Evolutionary conservation across 1,284 basidiomycete species (phyloP).

Genomic region (Sparassis latifolia): DNA sequence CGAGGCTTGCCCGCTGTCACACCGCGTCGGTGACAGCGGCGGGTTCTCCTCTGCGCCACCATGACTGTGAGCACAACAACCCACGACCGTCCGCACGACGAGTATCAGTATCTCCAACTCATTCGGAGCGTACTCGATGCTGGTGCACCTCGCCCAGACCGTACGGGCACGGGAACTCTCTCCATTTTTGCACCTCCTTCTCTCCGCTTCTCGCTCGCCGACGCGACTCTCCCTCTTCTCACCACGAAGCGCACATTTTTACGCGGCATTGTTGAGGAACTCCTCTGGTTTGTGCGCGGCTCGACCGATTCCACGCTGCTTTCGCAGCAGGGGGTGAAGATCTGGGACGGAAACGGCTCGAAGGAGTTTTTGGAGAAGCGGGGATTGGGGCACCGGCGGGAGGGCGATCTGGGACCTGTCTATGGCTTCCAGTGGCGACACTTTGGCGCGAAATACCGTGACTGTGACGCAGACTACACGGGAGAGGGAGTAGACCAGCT

Average conservation of each 20-base stretch:
- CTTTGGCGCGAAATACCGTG: constrained; percentile 87
- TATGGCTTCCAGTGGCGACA: constrained; percentile 99
- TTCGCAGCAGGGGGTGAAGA: constrained; percentile 83
- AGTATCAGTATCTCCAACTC: constrained; percentile 81
- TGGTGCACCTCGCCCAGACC: constrained; percentile 77
- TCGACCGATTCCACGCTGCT: constrained; percentile 79
- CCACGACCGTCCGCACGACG: constrained; percentile 50
- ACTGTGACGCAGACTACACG: constrained; percentile 78
- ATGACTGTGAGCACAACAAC: background rate
- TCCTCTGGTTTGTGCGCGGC: constrained; percentile 92
- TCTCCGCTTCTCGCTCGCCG: constrained; percentile 78
- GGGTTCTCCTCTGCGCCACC: no score
- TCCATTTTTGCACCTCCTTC: constrained; percentile 87
- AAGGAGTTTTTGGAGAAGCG: constrained; percentile 82
- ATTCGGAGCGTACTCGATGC: constrained; percentile 69
- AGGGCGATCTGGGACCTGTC: constrained; percentile 93
- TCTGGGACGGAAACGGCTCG: constrained; percentile 97
- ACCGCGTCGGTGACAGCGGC: no score
- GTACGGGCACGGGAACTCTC: constrained; percentile 89
- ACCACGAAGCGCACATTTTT: constrained; percentile 95
- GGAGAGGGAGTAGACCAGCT: constrained; percentile 95
- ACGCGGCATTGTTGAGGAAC: constrained; percentile 89
- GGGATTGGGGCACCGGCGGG: constrained; percentile 77
- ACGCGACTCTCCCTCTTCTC: constrained; percentile 76
- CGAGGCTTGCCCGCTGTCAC: no score